Evolutionary conservation across 768 basidiomycete species (phyloP), one percentile per base, ranked within the genome.

Genomic region (Mycena belliarum): DNA sequence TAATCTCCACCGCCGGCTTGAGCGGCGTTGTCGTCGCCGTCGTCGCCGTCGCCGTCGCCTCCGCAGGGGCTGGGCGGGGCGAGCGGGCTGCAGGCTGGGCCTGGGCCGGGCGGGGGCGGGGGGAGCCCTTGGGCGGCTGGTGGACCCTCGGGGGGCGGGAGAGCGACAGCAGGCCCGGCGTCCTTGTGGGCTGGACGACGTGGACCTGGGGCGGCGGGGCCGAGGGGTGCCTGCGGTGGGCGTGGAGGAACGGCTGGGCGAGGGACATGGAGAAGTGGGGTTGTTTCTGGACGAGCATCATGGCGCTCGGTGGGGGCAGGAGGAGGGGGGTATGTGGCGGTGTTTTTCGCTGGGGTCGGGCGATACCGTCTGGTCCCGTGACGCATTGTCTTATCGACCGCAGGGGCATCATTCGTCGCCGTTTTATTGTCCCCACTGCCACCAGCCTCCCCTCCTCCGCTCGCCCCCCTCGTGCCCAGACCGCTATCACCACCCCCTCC

Each of bases 171-270:
- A 91, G 79, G 68, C 89, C 89, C 0, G 89, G 89, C 0, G 83
- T 88, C 52, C 80, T 80, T 14, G 89, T 89, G 4, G 89, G 84
- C 69, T 88, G 87, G 5, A 88, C 83, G 59, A 85, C 78, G n/a
- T n/a, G n/a, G 65, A 83, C 79, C 8, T 23, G 28, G 16, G 32
- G 52, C 0, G 83, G 50, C 1, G 85, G 86, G 0, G 89, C 88
- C 0, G 89, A 89, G 20, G 88, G 84, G 67, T 84, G 82, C 52
- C 89, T 78, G 59, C 83, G 77, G 70, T 89, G 88, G 21, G 69
- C 25, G 63, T 66, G 38, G 63, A 59, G 14, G 48, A 26, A 56
- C 33, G 62, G 57, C 23, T 65, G 73, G 15, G 55, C 65, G 52
- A 55, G 63, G 45, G 66, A 46, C 32, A 76, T 69, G 41, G 67